Evolutionary conservation across 179 eudicot species (phyloP).

Genomic region (Spergularia azorica): DNA sequence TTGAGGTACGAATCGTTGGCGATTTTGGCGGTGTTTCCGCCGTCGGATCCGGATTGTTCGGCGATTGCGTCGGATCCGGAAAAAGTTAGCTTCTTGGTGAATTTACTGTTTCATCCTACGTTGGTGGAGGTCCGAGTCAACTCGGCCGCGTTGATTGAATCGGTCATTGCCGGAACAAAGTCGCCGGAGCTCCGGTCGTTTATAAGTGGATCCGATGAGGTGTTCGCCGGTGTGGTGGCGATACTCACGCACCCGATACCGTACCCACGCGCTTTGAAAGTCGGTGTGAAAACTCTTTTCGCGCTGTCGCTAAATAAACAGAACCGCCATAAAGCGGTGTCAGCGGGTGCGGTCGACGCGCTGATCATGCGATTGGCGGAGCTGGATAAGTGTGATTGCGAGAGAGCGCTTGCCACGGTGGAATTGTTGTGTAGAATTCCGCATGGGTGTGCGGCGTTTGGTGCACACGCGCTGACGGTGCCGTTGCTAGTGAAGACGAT

Average conservation of each 20-base stretch:
- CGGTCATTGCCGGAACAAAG: slow-evolving; percentile 56
- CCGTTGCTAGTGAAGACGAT: slow-evolving; percentile 64
- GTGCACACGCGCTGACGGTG: slow-evolving; percentile 67
- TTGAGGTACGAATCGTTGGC: slow-evolving; percentile 60
- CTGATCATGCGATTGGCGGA: slow-evolving; percentile 54
- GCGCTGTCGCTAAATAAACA: slow-evolving; percentile 72
- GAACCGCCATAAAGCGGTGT: slow-evolving; percentile 71
- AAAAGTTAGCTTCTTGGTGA: slow-evolving; percentile 37
- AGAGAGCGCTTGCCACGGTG: slow-evolving; percentile 76
- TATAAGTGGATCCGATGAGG: slow-evolving; percentile 47
- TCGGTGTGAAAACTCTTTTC: slow-evolving; percentile 71
- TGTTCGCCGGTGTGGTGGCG: slow-evolving; percentile 51
- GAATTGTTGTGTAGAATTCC: slow-evolving; percentile 71
- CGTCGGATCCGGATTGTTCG: slow-evolving; percentile 50
- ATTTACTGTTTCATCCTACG: slow-evolving; percentile 47
- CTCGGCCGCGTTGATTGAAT: slow-evolving; percentile 74
- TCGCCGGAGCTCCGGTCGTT: slow-evolving; percentile 57
- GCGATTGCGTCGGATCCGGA: slow-evolving; percentile 47
- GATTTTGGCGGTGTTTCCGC: slow-evolving; percentile 44
- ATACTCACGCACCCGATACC: slow-evolving; percentile 42
- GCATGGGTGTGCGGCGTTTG: slow-evolving; percentile 70
- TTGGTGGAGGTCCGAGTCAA: slow-evolving; percentile 68
- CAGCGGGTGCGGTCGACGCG: slow-evolving; percentile 68
- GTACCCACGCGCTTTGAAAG: slow-evolving; percentile 58
- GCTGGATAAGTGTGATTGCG: slow-evolving; percentile 81